Evolutionary conservation across 257 asterid genomes (phyloP).

Genomic region (Datura wrightii): DNA sequence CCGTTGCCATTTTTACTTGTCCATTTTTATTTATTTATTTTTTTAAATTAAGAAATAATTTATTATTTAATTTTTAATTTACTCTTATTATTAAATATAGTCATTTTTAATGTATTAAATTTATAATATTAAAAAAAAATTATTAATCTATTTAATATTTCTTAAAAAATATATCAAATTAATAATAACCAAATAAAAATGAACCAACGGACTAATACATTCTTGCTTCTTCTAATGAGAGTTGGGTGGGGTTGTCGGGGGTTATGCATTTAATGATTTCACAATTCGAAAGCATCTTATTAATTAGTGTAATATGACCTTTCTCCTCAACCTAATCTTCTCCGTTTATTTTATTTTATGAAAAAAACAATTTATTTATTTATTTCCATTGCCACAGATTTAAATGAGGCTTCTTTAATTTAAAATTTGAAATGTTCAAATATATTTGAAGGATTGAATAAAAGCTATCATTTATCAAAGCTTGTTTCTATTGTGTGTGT

Average conservation of each 20-base stretch:
- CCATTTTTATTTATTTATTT: no score
- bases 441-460: not conserved
- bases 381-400: not conserved
- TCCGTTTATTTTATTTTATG: not conserved
- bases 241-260: slow-evolving; percentile 9
- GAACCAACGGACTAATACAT: not conserved
- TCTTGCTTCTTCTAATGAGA: not conserved
- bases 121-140: no score
- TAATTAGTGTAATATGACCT: not conserved
- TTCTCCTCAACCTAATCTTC: not conserved
- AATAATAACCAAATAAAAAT: no score
- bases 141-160: no score
- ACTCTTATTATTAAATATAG: no score
- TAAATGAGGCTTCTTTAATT: not conserved
- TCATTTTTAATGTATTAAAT: no score
- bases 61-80: no score
- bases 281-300: not conserved
- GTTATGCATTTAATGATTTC: not conserved
- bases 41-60: no score
- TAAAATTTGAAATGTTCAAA: not conserved
- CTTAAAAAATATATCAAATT: no score
- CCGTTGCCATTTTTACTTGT: no score
- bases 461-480: not conserved
- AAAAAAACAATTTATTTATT: not conserved
- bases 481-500: not conserved